Conservation (phyloP, 78 protist species). For the Emiliania huxleyi region DNA sequence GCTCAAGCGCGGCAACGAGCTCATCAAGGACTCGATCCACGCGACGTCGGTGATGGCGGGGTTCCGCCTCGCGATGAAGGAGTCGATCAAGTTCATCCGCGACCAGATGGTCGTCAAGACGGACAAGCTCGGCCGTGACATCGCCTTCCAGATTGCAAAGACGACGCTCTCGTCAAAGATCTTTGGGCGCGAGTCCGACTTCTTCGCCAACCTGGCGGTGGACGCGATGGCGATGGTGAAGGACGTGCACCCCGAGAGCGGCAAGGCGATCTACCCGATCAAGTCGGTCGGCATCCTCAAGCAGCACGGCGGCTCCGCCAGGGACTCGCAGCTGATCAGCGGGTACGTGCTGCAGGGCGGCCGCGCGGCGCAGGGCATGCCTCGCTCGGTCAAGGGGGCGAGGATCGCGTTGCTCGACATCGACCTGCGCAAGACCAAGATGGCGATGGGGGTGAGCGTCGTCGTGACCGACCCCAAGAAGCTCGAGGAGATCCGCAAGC, state of each 20-base stretch:
- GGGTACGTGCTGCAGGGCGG: slow-evolving; percentile 95
- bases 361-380: slow-evolving; percentile 81
- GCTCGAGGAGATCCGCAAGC: slow-evolving; percentile 82
- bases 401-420: slow-evolving; percentile 97
- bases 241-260: slow-evolving; percentile 67
- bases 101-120: slow-evolving; percentile 55
- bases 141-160: slow-evolving; percentile 85
- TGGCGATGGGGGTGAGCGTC: slow-evolving; percentile 81
- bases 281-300: slow-evolving; percentile 89
- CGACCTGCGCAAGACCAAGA: slow-evolving; percentile 77
- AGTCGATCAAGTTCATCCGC: slow-evolving; percentile 86
- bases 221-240: slow-evolving; percentile 90
- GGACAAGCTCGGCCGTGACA: slow-evolving; percentile 82
- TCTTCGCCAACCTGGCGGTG: slow-evolving; percentile 89
- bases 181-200: slow-evolving; percentile 76
- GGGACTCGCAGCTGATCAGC: slow-evolving; percentile 72
- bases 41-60: slow-evolving; percentile 98
- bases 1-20: slow-evolving; percentile 85
- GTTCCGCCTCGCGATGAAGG: slow-evolving; percentile 86
- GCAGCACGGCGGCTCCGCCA: slow-evolving; percentile 89
- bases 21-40: slow-evolving; percentile 89
- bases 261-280: slow-evolving; percentile 57
- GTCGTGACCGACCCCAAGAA: slow-evolving; percentile 85
- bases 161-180: slow-evolving; percentile 97
- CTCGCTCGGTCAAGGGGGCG: slow-evolving; percentile 48